Conservation (phyloP, 176 grass and related monocot species). For the Oryza nivara region DNA sequence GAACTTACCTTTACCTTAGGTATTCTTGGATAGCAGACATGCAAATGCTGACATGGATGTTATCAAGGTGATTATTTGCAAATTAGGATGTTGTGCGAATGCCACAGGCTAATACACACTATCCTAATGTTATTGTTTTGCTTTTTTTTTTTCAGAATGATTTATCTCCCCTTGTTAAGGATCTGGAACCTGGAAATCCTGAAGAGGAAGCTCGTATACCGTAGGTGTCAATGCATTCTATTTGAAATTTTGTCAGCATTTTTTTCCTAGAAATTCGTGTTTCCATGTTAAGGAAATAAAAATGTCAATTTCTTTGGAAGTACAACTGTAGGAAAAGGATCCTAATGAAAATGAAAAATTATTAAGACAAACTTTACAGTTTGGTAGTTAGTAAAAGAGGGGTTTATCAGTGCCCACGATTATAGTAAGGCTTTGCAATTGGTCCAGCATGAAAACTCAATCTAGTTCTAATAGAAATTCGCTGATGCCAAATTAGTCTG, state of each 20-base stretch:
- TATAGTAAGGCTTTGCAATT: background rate
- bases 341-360: background rate
- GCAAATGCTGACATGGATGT: constrained; percentile 69
- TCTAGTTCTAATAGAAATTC: background rate
- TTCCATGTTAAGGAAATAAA: constrained; percentile 17
- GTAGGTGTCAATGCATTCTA: constrained; percentile 52
- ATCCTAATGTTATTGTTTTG: constrained; percentile 41
- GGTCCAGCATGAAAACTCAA: background rate
- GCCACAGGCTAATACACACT: background rate
- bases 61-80: constrained; percentile 68
- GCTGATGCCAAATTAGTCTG: background rate
- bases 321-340: background rate
- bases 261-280: background rate
- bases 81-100: constrained; percentile 5
- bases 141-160: constrained; percentile 62
- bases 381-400: constrained; percentile 1
- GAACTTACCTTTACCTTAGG: constrained; percentile 39
- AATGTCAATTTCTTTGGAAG: background rate
- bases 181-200: constrained; percentile 78
- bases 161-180: constrained; percentile 90
- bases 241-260: constrained; percentile 2
- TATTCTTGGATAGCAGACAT: constrained; percentile 94
- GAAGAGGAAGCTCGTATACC: constrained; percentile 78
- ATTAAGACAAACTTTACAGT: constrained; percentile 10
- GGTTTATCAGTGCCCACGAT: background rate